phyloP scores from a whole-genome alignment of 2,329 filamentous ascomycete species.

The Stemphylium lycopersici region DNA sequence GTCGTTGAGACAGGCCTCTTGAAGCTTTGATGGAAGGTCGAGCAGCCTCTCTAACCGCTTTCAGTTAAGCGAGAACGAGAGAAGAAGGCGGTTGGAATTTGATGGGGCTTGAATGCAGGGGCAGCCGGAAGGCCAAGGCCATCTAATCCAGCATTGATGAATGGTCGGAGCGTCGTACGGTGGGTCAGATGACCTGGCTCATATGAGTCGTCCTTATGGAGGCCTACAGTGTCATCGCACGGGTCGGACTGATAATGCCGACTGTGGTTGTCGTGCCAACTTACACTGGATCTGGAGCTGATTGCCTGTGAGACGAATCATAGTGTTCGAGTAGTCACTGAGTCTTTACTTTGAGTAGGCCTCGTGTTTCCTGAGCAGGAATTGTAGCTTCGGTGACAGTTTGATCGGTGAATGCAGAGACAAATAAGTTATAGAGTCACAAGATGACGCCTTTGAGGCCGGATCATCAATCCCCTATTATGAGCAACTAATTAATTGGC shows the following conservation, averaged over 20 bases:
- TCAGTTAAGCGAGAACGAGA: background rate
- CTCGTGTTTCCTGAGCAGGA: too few relatives aligned
- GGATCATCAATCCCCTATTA: too few relatives aligned
- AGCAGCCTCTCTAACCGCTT: background rate
- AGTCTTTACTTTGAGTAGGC: too few relatives aligned
- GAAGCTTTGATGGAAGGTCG: background rate
- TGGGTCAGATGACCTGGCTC: slow-evolving; percentile 6
- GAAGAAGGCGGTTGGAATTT: background rate
- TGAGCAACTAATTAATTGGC: too few relatives aligned
- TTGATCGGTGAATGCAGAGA: too few relatives aligned
- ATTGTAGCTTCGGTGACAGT: too few relatives aligned
- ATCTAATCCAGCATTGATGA: background rate
- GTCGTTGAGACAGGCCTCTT: background rate
- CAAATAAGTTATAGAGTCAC: too few relatives aligned
- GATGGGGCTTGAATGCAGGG: background rate
- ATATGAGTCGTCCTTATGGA: background rate
- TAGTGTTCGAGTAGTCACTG: too few relatives aligned
- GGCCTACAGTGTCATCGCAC: background rate
- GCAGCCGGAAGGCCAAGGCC: slow-evolving; percentile 5
- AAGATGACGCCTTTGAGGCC: too few relatives aligned
- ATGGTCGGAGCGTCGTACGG: background rate
- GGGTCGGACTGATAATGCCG: slow-evolving; percentile 7
- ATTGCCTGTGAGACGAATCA: too few relatives aligned
- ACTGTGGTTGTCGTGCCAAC: background rate
- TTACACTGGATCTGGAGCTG: too few relatives aligned